Base-by-base conservation (phyloP, 371 early-diverging fungal species). In the Pancytospora philotis region DNA sequence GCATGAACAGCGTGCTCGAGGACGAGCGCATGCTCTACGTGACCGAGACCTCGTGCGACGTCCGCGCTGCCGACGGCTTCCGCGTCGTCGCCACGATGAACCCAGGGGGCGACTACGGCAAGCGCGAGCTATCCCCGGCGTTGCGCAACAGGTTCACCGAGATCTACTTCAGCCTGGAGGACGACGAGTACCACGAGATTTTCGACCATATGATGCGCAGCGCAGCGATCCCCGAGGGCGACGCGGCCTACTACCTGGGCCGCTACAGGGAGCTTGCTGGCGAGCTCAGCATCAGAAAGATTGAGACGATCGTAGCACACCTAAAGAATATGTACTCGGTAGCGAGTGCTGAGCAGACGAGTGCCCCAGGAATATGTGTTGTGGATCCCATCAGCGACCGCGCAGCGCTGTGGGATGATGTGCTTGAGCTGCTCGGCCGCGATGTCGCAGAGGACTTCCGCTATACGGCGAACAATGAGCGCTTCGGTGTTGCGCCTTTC, bases 51-150 rank as follows among this genome's bases (percentile, higher is more conserved):
- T 87, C 88, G 55, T 61, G 57, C n/a, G 86, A 87, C 50, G 81
- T 91, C 49, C 79, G 76, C 53, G 91, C 86, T 1, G 79, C 79
- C 28, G 80, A 82, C 1, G 84, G 85, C 1, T 96, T 97, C 84
- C 85, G 87, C 62, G 91, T 98, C 77, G 79, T 95, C 57, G 98
- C 97, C n/a, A 96, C 98, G 0, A 99, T 99, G 99, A 99, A 99
- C 81, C 98, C 98, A 6, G 93, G 95, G 63, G 94, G 92, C 60
- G 97, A 97, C 80, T 93, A 91, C 81, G 98, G 97, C 60, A 98
- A 98, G 83, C 92, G 92, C 82, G 99, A 97, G 79, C 85, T 98
- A 10, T 90, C 91, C n/a, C 95, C 95, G 36, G 98, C 98, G 1
- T 85, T 98, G 55, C 86, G 95, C 61, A 98, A 95, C 79, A 88